These are phyloP conservation scores for Antrodiella citrinella DNA, from an alignment of 768 basidiomycete genomes.

Conservation along the genomic window DNA sequence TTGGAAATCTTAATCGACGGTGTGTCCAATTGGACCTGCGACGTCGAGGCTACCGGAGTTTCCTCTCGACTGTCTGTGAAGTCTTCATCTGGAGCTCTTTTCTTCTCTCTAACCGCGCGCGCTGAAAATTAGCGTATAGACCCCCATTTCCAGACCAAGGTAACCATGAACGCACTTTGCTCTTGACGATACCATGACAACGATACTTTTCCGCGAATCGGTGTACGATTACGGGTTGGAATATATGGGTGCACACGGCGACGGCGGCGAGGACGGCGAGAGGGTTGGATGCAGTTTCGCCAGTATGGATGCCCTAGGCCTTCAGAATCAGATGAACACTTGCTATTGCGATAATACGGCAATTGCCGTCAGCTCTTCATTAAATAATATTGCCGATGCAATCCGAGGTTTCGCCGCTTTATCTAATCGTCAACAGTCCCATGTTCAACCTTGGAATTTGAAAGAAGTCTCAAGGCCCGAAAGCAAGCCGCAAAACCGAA, in stretches of 20 bases:
- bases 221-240: neutral
- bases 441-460: too few species aligned
- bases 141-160: constrained; percentile 4
- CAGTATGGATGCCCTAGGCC: constrained; percentile 8
- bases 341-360: too few species aligned
- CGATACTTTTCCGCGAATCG: constrained; percentile 15
- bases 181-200: constrained; percentile 9
- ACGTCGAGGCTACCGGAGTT: constrained; percentile 25
- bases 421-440: too few species aligned
- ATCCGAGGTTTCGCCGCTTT: too few species aligned
- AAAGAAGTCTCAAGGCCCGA: too few species aligned
- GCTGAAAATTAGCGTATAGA: constrained; percentile 1
- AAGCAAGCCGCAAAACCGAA: too few species aligned
- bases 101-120: constrained; percentile 35
- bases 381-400: too few species aligned
- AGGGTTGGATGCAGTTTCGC: constrained; percentile 9
- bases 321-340: too few species aligned
- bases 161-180: constrained; percentile 21
- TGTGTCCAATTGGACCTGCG: constrained; percentile 25
- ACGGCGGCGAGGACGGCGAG: neutral
- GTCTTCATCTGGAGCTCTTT: constrained; percentile 31
- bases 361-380: too few species aligned
- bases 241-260: constrained; percentile 1
- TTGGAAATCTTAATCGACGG: constrained; percentile 47
- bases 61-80: constrained; percentile 11